Evolutionary conservation across 2,329 filamentous ascomycete genomes (phyloP).

Genomic region (Thielaviopsis musarum): DNA sequence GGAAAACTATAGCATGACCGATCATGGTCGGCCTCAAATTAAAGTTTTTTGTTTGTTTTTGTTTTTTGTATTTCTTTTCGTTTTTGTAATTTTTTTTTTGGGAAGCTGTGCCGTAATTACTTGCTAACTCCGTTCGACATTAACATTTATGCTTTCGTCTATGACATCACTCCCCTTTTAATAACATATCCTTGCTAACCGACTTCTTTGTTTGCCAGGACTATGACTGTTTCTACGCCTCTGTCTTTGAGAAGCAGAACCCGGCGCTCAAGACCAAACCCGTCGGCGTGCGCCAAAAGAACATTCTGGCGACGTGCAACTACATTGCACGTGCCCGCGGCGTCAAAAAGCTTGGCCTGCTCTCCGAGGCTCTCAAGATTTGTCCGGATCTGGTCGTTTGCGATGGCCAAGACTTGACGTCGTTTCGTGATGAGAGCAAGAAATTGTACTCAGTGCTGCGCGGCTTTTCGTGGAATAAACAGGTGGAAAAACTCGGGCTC

Average conservation of each 20-base stretch:
- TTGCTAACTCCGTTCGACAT: not conserved
- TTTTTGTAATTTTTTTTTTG: too few species aligned
- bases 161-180: not conserved
- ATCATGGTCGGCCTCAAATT: too few species aligned
- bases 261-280: conserved; percentile 56
- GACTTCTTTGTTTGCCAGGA: conserved; percentile 28
- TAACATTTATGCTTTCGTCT: not conserved
- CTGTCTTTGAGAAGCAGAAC: conserved; percentile 69
- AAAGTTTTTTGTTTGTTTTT: too few species aligned
- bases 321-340: conserved; percentile 68
- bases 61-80: too few species aligned
- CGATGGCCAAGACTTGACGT: conserved; percentile 70
- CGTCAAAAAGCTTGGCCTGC: conserved; percentile 68
- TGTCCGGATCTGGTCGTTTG: conserved; percentile 78
- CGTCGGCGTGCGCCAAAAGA: conserved; percentile 80
- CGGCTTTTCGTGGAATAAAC: conserved; percentile 58
- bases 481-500: conserved; percentile 69
- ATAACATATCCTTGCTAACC: not conserved
- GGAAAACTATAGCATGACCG: too few species aligned
- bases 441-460: conserved; percentile 57
- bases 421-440: conserved; percentile 78
- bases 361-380: conserved; percentile 60
- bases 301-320: conserved; percentile 85
- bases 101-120: not conserved
- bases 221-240: conserved; percentile 89